Evolutionary conservation across 495 filamentous ascomycete genomes (phyloP).

Genomic region (Hypoxylon subgilvum): DNA sequence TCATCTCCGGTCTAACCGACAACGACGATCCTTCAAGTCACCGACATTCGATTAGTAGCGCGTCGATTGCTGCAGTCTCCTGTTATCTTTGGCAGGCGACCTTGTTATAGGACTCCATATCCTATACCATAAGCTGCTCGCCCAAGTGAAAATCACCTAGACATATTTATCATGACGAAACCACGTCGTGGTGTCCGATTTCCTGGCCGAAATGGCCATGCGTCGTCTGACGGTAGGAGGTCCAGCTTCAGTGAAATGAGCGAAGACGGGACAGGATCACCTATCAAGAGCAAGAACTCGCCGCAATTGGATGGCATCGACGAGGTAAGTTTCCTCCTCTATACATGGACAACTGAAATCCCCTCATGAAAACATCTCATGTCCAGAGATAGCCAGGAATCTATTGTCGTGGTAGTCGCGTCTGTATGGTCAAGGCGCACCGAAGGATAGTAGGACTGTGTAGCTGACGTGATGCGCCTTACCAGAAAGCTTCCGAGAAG

Average conservation of each 20-base stretch:
- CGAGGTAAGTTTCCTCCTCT: conserved; percentile 49
- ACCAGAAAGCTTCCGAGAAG: conserved; percentile 44
- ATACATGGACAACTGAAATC: no score
- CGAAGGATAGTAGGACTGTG: not conserved
- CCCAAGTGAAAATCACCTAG: not conserved
- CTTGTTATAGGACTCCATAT: no score
- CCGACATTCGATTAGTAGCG: conserved; percentile 1
- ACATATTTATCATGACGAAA: conserved; percentile 65
- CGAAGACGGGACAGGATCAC: conserved; percentile 69
- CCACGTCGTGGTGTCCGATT: conserved; percentile 85
- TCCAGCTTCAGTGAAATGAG: conserved; percentile 80
- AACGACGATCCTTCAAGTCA: not conserved
- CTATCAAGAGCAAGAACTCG: conserved; percentile 50
- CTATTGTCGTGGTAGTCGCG: no score
- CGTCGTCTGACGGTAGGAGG: conserved; percentile 60
- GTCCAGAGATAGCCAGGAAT: no score
- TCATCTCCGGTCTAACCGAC: no score
- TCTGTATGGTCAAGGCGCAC: no score
- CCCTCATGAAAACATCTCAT: no score
- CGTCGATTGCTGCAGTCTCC: no score
- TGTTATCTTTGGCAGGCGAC: no score
- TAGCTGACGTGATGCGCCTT: conserved; percentile 13
- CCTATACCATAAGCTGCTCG: no score
- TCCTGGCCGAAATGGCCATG: conserved; percentile 63
- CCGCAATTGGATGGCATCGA: conserved; percentile 46